Percentiles rank a stretch among this genome's conserved stretches.
phyloP scores from a whole-genome alignment of 306 rosid species.

The Benincasa hispida region DNA sequence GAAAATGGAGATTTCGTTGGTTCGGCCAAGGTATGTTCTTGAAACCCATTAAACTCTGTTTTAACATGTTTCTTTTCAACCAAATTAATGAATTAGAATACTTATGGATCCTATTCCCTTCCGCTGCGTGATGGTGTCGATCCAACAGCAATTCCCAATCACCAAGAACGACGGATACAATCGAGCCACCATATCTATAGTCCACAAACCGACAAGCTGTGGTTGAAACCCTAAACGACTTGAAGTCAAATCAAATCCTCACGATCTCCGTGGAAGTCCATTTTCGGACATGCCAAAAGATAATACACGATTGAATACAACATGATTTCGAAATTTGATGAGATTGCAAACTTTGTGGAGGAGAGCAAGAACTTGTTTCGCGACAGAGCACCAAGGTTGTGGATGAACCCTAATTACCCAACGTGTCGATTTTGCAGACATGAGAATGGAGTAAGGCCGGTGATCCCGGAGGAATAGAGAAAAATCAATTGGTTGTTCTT shows the following conservation, averaged over 20 bases:
- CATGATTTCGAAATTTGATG: neutral
- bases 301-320: slow-evolving; percentile 7
- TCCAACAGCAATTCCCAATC: neutral
- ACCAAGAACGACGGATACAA: neutral
- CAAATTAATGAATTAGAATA: too few relatives aligned
- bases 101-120: too few relatives aligned
- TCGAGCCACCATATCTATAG: slow-evolving; percentile 34
- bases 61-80: too few relatives aligned
- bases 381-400: slow-evolving; percentile 28
- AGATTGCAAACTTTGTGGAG: neutral
- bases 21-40: too few relatives aligned
- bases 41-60: too few relatives aligned
- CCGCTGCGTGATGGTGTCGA: too few relatives aligned
- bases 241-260: neutral
- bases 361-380: neutral
- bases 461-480: slow-evolving; percentile 11
- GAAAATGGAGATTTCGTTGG: too few relatives aligned
- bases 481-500: slow-evolving; percentile 54
- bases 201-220: slow-evolving; percentile 25
- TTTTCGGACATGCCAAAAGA: slow-evolving; percentile 26
- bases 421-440: slow-evolving; percentile 21
- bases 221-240: neutral
- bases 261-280: slow-evolving; percentile 20
- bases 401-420: slow-evolving; percentile 24
- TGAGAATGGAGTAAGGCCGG: slow-evolving; percentile 24